Evolutionary conservation across 1,284 basidiomycete species (phyloP).

Genomic region (Fomitopsis betulina): DNA sequence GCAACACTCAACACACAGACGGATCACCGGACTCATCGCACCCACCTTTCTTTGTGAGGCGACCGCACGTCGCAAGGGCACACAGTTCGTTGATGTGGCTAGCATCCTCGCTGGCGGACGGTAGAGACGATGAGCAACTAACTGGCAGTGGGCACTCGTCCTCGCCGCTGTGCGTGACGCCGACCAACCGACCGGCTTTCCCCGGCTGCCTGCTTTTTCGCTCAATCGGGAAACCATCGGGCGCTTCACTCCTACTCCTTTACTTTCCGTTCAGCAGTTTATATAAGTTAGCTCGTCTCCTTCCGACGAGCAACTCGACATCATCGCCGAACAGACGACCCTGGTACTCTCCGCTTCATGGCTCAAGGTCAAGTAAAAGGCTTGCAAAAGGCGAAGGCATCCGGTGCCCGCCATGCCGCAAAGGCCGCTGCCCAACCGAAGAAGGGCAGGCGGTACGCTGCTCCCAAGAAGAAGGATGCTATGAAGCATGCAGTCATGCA

Average conservation of each 20-base stretch:
- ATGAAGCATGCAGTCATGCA: conserved; percentile 69
- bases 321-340: not conserved
- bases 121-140: conserved; percentile 16
- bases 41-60: conserved; percentile 18
- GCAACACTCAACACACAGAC: not conserved
- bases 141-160: not conserved
- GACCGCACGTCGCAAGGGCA: conserved; percentile 47
- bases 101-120: conserved; percentile 21
- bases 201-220: conserved; percentile 6
- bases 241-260: not conserved
- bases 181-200: conserved; percentile 14
- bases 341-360: conserved; percentile 20
- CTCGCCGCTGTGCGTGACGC: conserved; percentile 16
- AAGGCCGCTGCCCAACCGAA: conserved; percentile 64
- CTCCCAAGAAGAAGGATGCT: conserved; percentile 67
- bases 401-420: conserved; percentile 50
- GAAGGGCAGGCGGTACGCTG: conserved; percentile 65
- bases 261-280: not conserved
- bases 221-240: not conserved
- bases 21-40: no score
- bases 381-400: conserved; percentile 43
- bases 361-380: conserved; percentile 68
- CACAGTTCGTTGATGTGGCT: conserved; percentile 25
- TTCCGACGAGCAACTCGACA: not conserved
- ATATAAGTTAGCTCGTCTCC: no score